Evolutionary conservation across 1,284 basidiomycete genomes (phyloP).

Genomic region (Cystobasidium slooffiae): DNA sequence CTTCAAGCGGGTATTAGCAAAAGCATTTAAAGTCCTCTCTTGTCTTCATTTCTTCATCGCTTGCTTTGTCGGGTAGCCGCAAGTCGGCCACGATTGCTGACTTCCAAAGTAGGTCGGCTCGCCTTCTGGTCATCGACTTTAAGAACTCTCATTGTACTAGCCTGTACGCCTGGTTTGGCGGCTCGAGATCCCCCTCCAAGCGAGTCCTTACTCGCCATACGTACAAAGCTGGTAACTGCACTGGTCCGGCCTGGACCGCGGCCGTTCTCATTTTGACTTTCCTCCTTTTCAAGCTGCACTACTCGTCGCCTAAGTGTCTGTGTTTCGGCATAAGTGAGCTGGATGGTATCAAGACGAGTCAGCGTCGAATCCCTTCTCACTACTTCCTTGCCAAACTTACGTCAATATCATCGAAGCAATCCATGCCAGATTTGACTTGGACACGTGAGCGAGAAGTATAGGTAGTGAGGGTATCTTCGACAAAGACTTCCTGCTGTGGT

Average conservation of each 20-base stretch:
- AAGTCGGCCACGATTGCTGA: conserved; percentile 16
- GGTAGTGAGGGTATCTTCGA: conserved; percentile 23
- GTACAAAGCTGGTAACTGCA: conserved; percentile 42
- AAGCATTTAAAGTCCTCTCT: neutral
- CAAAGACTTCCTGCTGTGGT: conserved; percentile 7
- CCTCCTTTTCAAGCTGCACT: conserved; percentile 34
- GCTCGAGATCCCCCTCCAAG: neutral
- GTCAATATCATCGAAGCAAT: conserved; percentile 37
- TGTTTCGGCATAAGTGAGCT: conserved; percentile 5
- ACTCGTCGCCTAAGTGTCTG: conserved; percentile 7
- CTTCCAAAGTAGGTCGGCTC: conserved; percentile 2
- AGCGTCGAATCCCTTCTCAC: neutral
- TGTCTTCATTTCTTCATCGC: neutral
- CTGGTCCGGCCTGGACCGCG: conserved; percentile 34
- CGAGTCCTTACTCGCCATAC: neutral
- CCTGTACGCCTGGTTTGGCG: neutral
- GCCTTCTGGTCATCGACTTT: conserved; percentile 11
- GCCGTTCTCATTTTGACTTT: conserved; percentile 40
- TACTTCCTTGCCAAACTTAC: neutral
- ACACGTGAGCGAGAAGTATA: conserved; percentile 3
- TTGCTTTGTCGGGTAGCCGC: conserved; percentile 13
- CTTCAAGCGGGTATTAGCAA: neutral
- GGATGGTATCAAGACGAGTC: neutral
- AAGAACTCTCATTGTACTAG: neutral
- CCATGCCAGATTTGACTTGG: neutral